Evolutionary conservation across 2,329 filamentous ascomycete genomes (phyloP), one percentile per base, ranked within the genome.

Genomic region (Teratosphaeria nubilosa): DNA sequence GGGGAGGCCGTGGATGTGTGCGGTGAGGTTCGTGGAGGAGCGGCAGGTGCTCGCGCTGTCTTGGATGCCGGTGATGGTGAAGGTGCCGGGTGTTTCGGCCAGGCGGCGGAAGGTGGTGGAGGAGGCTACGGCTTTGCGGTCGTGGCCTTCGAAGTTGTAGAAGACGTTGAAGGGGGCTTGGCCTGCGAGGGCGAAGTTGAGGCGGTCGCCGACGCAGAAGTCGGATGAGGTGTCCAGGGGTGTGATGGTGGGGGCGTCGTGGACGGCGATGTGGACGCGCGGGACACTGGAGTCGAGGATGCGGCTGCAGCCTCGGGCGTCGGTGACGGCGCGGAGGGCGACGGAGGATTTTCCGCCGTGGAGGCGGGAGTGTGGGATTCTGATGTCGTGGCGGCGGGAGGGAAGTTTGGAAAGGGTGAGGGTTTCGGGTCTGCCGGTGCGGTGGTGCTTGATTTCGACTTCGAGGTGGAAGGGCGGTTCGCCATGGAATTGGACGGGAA

Each of bases 151-250:
- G 75, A 99, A 99, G 11, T 84, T 88, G 76, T 99, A 99, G 72
- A 86, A 87, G 51, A 99, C 87, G 51, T 92, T 90, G 73, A 99
- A 99, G 0, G 95, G 95, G 20, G 91, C 86, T 57, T 89, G 88
- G 51, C 94, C 95, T 1, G 90, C 90, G 5, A 99, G 83, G 0
- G 90, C 91, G 75, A 96, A 99, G 3, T 89, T 88, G 63, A 99
- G 87, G 56, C 91, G 87, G 73, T 99, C 94, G 63, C 95, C 94
- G 11, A 99, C 91, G 73, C 94, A 99, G 75, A 92, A 96, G 75
- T 99, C 90, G 16, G 81, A 81, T 60, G 88, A 86, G 25, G 88
- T 85, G 69, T 97, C 91, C 37, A 96, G 80, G 2, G 92, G 85
- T 59, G 91, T 89, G 66, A 97, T 95, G 6, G 88, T 88, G 1